Conservation (phyloP, 2,329 filamentous ascomycete genomes). For the Colletotrichum falcatum region DNA sequence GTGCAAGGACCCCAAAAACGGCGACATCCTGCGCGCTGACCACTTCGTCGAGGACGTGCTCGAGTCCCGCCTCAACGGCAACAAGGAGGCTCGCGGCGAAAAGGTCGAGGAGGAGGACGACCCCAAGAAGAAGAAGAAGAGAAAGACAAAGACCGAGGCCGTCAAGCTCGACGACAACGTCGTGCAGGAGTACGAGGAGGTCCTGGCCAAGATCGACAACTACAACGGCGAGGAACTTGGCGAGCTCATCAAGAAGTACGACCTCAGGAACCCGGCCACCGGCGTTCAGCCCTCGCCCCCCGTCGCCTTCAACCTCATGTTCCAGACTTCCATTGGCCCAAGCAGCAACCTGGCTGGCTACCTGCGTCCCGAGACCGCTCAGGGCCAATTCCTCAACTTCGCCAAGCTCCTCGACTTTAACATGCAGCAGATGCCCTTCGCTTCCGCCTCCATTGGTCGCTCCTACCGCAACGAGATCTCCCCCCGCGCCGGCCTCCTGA, state of each 20-base stretch:
- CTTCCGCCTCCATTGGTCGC: constrained; percentile 96
- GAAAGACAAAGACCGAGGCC: constrained; percentile 78
- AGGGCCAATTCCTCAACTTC: constrained; percentile 98
- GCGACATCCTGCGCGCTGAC: constrained; percentile 95
- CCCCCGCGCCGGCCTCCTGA: constrained; percentile 87
- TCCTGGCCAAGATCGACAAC: constrained; percentile 94
- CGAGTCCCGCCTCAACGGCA: constrained; percentile 85
- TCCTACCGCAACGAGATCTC: constrained; percentile 99
- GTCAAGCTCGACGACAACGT: constrained; percentile 89
- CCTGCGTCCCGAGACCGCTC: constrained; percentile 92
- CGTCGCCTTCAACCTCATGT: constrained; percentile 98
- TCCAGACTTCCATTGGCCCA: constrained; percentile 93
- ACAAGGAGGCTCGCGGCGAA: constrained; percentile 91
- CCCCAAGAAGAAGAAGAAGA: constrained; percentile 90
- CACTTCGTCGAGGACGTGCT: constrained; percentile 96
- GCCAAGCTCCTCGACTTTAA: constrained; percentile 97
- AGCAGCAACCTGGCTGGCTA: constrained; percentile 89
- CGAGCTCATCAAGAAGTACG: constrained; percentile 88
- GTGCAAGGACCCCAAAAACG: constrained; percentile 98
- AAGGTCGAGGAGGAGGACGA: constrained; percentile 77
- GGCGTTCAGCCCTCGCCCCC: constrained; percentile 82
- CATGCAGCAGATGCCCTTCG: constrained; percentile 94
- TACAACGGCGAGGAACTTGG: constrained; percentile 90
- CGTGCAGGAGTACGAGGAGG: constrained; percentile 90
- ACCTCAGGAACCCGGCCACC: constrained; percentile 89